These are phyloP conservation scores for Wickerhamiella nectarea DNA, from an alignment of 805 yeast genomes.

Conservation along the genomic window DNA sequence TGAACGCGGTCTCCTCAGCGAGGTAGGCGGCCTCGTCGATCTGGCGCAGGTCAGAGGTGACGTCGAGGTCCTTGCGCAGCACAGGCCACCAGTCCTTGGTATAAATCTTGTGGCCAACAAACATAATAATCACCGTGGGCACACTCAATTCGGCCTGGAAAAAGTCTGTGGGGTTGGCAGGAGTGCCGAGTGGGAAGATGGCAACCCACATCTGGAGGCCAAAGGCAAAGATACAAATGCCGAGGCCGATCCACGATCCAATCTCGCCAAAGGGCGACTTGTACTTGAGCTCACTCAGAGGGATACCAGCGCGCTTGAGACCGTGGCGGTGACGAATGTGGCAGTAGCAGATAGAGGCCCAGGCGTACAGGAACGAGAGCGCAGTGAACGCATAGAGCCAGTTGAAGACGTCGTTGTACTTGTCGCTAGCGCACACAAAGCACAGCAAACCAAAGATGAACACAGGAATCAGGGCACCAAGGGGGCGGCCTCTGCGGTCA, in stretches of 20 bases:
- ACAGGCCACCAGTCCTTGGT: neutral
- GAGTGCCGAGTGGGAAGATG: conserved; percentile 46
- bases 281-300: conserved; percentile 54
- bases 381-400: conserved; percentile 70
- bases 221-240: conserved; percentile 46
- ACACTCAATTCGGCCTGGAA: conserved; percentile 44
- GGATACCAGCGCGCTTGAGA: conserved; percentile 50
- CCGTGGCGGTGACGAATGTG: conserved; percentile 57
- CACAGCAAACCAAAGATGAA: conserved; percentile 40
- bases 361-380: conserved; percentile 57
- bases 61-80: conserved; percentile 1
- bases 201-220: conserved; percentile 76
- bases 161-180: conserved; percentile 30
- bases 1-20: conserved; percentile 7
- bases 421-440: conserved; percentile 46
- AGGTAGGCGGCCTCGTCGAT: conserved; percentile 3
- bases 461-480: conserved; percentile 44
- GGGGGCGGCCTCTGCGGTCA: conserved; percentile 67
- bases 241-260: conserved; percentile 54
- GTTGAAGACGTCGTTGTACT: conserved; percentile 39
- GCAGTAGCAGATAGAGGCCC: conserved; percentile 60
- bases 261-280: conserved; percentile 51
- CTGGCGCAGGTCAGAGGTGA: conserved; percentile 1
- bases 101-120: conserved; percentile 17
- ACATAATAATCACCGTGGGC: conserved; percentile 15